phyloP scores from a whole-genome alignment of 345 rosid genomes.

The Heritiera littoralis region DNA sequence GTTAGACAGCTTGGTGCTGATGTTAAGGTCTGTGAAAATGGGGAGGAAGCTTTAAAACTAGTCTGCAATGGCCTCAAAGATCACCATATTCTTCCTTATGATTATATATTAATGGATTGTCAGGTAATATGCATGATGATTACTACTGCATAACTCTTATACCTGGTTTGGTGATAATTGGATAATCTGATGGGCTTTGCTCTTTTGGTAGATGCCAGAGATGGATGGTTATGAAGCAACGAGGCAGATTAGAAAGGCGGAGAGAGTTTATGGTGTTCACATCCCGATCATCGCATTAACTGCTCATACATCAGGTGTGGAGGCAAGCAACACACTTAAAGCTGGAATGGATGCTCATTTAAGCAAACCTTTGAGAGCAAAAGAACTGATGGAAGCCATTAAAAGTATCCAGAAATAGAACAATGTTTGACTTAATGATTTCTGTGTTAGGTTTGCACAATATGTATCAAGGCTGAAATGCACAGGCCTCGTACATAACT shows the following conservation, averaged over 20 bases:
- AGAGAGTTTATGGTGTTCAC: conserved; percentile 45
- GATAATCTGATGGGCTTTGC: not conserved
- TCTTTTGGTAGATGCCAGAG: conserved; percentile 56
- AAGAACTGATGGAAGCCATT: conserved; percentile 38
- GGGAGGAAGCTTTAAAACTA: conserved; percentile 52
- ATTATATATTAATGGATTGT: conserved; percentile 82
- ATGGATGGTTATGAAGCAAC: conserved; percentile 80
- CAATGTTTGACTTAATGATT: not conserved
- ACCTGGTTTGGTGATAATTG: not conserved
- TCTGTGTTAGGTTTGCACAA: not conserved
- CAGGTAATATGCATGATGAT: conserved; percentile 43
- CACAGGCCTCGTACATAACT: no score
- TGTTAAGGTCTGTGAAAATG: conserved; percentile 47
- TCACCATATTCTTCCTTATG: conserved; percentile 43
- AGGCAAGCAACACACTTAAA: conserved; percentile 32
- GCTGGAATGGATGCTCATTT: conserved; percentile 73
- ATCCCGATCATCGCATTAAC: conserved; percentile 76
- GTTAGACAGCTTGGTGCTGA: conserved; percentile 55
- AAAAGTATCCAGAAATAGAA: not conserved
- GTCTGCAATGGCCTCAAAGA: conserved; percentile 37
- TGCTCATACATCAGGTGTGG: conserved; percentile 47
- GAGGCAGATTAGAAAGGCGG: conserved; percentile 54
- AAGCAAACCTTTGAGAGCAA: conserved; percentile 38
- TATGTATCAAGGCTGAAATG: not conserved
- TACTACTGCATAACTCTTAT: not conserved